A percentile compares a stretch with the other conserved stretches of the same genome.
Evolutionary conservation across 2,329 filamentous ascomycete genomes (phyloP).

Genomic region (Cadophora sp.): DNA sequence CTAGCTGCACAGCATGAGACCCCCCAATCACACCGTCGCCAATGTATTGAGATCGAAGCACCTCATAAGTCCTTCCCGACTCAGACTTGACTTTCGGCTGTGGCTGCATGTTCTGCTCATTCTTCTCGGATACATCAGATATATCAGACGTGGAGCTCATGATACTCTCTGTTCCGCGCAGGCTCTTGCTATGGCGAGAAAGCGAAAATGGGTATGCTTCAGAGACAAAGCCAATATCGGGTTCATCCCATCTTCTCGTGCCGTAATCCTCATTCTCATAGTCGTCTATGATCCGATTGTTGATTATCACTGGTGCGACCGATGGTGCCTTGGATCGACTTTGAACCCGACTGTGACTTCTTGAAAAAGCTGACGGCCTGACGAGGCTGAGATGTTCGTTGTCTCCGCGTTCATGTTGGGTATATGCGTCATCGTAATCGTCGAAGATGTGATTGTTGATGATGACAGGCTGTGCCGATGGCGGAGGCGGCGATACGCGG

Average conservation of each 20-base stretch:
- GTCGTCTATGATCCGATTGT: neutral
- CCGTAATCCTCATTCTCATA: neutral
- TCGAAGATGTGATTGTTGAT: neutral
- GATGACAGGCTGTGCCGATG: constrained; percentile 1
- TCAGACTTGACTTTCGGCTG: neutral
- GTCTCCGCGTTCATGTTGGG: neutral
- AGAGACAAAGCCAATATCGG: neutral
- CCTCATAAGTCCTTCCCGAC: constrained; percentile 3
- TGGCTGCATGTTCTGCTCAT: neutral
- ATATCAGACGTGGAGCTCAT: constrained; percentile 19
- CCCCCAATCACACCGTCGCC: constrained; percentile 23
- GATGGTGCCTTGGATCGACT: neutral
- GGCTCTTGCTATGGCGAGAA: constrained; percentile 21
- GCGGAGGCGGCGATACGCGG: neutral
- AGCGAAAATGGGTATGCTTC: constrained; percentile 19
- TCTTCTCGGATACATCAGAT: constrained; percentile 17
- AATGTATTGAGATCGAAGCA: constrained; percentile 20
- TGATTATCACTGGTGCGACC: neutral
- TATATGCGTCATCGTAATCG: neutral
- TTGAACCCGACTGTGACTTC: neutral
- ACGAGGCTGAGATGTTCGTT: neutral
- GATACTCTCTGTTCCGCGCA: constrained; percentile 15
- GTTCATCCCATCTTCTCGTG: neutral
- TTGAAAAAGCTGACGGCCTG: neutral
- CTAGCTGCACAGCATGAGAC: constrained; percentile 18